These are phyloP conservation scores for Chytridium lagenaria DNA, from an alignment of 371 early-diverging fungal genomes.

Conservation along the genomic window DNA sequence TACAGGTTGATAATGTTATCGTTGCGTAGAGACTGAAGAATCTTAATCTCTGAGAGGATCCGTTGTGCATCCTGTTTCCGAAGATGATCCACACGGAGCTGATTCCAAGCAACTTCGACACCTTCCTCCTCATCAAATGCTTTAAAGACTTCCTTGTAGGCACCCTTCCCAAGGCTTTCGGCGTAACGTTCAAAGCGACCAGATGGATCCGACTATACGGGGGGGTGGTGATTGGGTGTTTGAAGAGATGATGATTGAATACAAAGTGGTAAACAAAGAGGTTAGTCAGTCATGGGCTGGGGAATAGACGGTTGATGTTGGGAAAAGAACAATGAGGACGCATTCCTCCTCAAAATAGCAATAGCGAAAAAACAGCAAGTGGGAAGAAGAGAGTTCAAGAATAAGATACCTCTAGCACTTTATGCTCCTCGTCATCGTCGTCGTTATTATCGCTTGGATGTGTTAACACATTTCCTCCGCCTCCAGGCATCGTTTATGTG, in stretches of 20 bases:
- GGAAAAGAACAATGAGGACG: background rate
- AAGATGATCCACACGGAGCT: conserved; percentile 67
- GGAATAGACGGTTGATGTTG: background rate
- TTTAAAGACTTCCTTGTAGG: conserved; percentile 88
- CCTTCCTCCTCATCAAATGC: conserved; percentile 91
- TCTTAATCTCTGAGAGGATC: conserved; percentile 63
- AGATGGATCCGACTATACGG: conserved; percentile 68
- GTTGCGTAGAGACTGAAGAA: conserved; percentile 79
- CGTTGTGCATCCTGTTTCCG: conserved; percentile 63
- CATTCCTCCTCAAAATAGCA: background rate
- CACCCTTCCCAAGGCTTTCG: conserved; percentile 78
- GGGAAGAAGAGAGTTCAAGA: background rate
- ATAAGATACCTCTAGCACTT: background rate
- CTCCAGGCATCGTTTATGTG: no score
- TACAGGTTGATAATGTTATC: conserved; percentile 79
- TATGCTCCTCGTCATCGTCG: background rate
- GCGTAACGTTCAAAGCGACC: conserved; percentile 74
- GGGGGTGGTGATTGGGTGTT: no score
- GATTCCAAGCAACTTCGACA: conserved; percentile 93
- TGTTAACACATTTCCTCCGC: no score
- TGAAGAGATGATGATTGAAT: no score
- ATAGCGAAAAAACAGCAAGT: background rate
- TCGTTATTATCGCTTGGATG: background rate
- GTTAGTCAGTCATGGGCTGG: background rate
- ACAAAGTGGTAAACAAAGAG: background rate